phyloP scores from a whole-genome alignment of 1,284 basidiomycete species.

The Nidula niveotomentosa region DNA sequence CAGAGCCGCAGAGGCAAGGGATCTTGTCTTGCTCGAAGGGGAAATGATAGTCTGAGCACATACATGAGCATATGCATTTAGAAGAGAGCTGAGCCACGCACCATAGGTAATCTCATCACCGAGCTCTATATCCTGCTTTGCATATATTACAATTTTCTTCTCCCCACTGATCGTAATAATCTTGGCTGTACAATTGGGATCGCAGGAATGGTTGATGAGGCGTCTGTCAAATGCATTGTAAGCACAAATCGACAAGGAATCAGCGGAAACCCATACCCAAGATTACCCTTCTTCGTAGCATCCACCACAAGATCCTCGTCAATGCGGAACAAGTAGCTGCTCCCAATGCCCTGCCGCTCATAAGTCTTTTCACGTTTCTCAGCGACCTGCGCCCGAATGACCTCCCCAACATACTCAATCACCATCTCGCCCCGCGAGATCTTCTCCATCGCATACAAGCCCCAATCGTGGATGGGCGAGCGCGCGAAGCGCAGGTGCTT shows the following conservation, averaged over 20 bases:
- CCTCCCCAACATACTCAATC: conserved; percentile 99
- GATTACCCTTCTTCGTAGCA: conserved; percentile 97
- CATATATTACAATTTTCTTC: conserved; percentile 99
- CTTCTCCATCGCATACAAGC: conserved; percentile 93
- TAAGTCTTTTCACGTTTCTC: conserved; percentile 98
- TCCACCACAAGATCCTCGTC: conserved; percentile 95
- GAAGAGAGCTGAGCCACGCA: conserved; percentile 30
- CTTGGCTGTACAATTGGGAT: conserved; percentile 97
- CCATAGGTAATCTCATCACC: conserved; percentile 96
- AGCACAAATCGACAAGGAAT: conserved; percentile 1
- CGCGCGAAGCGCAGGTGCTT: conserved; percentile 97
- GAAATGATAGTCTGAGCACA: conserved; percentile 81
- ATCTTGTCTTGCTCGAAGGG: conserved; percentile 93
- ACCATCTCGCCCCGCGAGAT: conserved; percentile 98
- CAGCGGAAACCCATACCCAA: conserved; percentile 67
- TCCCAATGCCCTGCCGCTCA: conserved; percentile 93
- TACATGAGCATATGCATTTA: background rate
- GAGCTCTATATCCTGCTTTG: conserved; percentile 90
- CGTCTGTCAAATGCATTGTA: conserved; percentile 49
- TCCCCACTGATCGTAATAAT: conserved; percentile 98
- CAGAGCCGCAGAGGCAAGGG: conserved; percentile 84
- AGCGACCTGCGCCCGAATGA: conserved; percentile 93
- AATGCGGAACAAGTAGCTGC: conserved; percentile 92
- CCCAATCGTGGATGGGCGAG: conserved; percentile 98
- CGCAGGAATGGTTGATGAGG: conserved; percentile 96